Evolutionary conservation across 2,329 filamentous ascomycete species (phyloP).

Genomic region (Phialophora tarda): DNA sequence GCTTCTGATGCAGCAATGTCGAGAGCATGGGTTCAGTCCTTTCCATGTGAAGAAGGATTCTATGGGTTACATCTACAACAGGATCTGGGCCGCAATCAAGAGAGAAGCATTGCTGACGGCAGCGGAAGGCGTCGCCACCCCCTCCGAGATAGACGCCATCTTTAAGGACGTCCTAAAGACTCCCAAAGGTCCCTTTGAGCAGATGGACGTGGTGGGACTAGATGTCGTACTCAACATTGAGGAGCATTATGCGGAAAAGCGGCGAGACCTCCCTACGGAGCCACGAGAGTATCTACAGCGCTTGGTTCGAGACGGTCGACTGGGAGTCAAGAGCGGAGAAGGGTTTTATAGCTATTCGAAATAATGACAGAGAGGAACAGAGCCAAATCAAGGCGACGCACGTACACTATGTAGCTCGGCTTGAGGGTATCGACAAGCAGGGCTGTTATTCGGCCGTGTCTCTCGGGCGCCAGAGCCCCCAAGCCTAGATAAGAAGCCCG

Average conservation of each 20-base stretch:
- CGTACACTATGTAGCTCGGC: neutral
- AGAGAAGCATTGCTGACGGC: conserved; percentile 48
- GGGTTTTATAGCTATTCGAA: conserved; percentile 46
- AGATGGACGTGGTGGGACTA: conserved; percentile 51
- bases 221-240: conserved; percentile 51
- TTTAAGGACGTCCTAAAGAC: conserved; percentile 48
- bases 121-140: conserved; percentile 46
- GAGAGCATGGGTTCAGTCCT: conserved; percentile 46
- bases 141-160: conserved; percentile 48
- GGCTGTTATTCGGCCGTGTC: neutral
- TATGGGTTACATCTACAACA: conserved; percentile 49
- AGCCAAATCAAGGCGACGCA: too few relatives aligned
- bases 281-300: conserved; percentile 45
- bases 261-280: conserved; percentile 41
- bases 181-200: conserved; percentile 47
- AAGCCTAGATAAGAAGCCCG: neutral
- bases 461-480: too few relatives aligned
- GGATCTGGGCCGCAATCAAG: conserved; percentile 53
- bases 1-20: conserved; percentile 42
- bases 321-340: conserved; percentile 45
- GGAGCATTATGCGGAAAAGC: conserved; percentile 47
- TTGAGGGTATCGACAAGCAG: neutral
- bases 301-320: conserved; percentile 43
- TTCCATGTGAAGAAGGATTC: conserved; percentile 47
- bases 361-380: neutral